Percentiles rank a stretch among this genome's conserved stretches.
Conservation (phyloP, 2,329 filamentous ascomycete species). For the Volutella citrinella region DNA sequence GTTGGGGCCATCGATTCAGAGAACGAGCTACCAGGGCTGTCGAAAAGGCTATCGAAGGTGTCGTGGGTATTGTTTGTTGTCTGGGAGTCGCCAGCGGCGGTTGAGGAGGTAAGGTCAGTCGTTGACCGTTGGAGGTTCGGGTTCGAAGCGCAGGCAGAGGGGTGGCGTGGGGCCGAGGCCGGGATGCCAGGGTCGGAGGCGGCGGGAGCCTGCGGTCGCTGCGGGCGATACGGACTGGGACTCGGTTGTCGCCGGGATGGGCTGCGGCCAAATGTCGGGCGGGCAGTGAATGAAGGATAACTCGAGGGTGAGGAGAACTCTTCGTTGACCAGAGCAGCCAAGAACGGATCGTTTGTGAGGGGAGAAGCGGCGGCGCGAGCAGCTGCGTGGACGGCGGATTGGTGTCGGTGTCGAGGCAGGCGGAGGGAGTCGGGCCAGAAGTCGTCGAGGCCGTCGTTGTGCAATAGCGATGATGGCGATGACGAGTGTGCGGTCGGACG, state of each 20-base stretch:
- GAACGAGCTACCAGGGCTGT: constrained; percentile 27
- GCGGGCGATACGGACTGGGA: too few relatives aligned
- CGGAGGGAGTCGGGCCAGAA: constrained; percentile 1
- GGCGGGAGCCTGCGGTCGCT: constrained; percentile 4
- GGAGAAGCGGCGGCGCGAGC: too few relatives aligned
- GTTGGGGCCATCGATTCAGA: constrained; percentile 29
- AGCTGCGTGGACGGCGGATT: neutral
- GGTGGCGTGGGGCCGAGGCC: constrained; percentile 9
- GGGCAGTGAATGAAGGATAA: constrained; percentile 29
- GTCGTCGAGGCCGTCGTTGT: neutral
- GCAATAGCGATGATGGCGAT: neutral
- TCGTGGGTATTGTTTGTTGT: constrained; percentile 26
- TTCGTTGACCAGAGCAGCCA: constrained; percentile 24
- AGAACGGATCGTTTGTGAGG: constrained; percentile 21
- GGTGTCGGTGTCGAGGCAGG: constrained; percentile 2
- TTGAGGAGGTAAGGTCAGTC: constrained; percentile 20
- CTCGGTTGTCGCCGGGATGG: constrained; percentile 7
- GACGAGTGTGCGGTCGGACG: neutral
- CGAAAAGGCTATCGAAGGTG: constrained; percentile 21
- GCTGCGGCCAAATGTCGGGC: constrained; percentile 10
- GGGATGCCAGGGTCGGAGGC: constrained; percentile 3
- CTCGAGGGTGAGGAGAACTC: constrained; percentile 36
- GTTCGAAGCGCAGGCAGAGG: constrained; percentile 20
- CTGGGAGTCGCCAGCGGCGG: constrained; percentile 23
- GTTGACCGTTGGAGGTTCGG: constrained; percentile 16